Base-by-base conservation (phyloP, 2,329 filamentous ascomycete species). In the Aureobasidium lini region DNA sequence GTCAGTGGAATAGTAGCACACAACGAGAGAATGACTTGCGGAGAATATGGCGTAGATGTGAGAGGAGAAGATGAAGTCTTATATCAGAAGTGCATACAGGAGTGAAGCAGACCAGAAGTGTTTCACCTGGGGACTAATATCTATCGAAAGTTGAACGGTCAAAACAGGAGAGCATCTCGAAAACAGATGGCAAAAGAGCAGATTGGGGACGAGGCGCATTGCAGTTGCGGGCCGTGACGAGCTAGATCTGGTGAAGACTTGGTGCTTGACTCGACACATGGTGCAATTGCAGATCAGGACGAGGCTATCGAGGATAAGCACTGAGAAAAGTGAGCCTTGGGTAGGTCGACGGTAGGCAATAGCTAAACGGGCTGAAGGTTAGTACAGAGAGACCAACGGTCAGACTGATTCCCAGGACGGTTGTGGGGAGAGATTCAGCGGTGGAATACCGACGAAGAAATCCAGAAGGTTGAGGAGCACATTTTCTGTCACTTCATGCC, bases 81-180 rank as follows among this genome's bases (percentile, higher is more conserved):
- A 44, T 56, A 56, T 18, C 40, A 34, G 11, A 11, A 4, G 31
- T 48, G 15, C 8, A 48, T 18, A 7, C 31, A 18, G 46, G 18
- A 8, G 8, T 11, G 1, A 5, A 5, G n/a, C 29, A 31, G 1
- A 32, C 8, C 29, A 44, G 16, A 29, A 44, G 16, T 34, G 16
- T 44, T 13, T 32, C 40, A 43, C 9, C 13, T 39, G 31, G 39
- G 28, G 31, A 44, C 18, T 42, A 18, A 16, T 13, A 56, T 56
- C 29, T 56, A 56, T 56, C 13, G 52, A 44, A 56, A 46, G 29
- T 36, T 18, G 29, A 56, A 56, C 52, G 52, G 52, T 28, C 39
- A 36, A 44, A 56, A 44, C 40, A 31, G 40, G 16, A 15, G 29
- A 34, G 44, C 44, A 48, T 34, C 29, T 48, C 28, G 15, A 34